phyloP scores from a whole-genome alignment of 75 land plant genomes.

The Pseudotsuga menziesii region DNA sequence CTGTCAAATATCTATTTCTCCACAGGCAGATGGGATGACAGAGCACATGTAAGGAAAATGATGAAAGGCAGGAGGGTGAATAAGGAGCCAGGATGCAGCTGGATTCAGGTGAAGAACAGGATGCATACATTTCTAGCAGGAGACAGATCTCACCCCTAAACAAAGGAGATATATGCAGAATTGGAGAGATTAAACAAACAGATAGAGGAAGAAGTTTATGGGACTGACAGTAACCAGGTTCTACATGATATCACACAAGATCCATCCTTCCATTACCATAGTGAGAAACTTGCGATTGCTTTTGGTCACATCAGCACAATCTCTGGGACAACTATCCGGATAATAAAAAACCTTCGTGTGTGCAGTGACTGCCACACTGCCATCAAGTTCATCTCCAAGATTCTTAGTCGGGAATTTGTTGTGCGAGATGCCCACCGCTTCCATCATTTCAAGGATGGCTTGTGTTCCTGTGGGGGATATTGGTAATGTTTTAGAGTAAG shows the following conservation, averaged over 20 bases:
- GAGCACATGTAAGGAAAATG: not conserved
- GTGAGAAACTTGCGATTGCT: not conserved
- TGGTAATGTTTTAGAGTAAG: slow-evolving; percentile 2
- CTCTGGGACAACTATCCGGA: not conserved
- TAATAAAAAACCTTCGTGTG: not conserved
- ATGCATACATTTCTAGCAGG: not conserved
- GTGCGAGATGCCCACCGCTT: not conserved
- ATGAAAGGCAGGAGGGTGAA: not conserved
- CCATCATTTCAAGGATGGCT: not conserved
- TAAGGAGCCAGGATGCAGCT: slow-evolving; percentile 1
- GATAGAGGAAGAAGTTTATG: not conserved
- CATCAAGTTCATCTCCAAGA: not conserved
- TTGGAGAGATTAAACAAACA: not conserved
- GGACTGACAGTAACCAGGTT: not conserved
- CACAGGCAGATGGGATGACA: not conserved
- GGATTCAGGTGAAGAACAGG: not conserved
- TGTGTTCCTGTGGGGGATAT: not conserved
- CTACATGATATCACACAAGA: not conserved
- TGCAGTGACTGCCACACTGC: not conserved
- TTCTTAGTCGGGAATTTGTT: not conserved
- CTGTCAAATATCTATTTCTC: not conserved
- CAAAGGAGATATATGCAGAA: not conserved
- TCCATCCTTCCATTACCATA: not conserved
- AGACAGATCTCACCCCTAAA: not conserved
- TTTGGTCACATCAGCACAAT: not conserved